phyloP scores from a whole-genome alignment of 108 stramenopile genomes.

The Thalassiosira profunda region DNA sequence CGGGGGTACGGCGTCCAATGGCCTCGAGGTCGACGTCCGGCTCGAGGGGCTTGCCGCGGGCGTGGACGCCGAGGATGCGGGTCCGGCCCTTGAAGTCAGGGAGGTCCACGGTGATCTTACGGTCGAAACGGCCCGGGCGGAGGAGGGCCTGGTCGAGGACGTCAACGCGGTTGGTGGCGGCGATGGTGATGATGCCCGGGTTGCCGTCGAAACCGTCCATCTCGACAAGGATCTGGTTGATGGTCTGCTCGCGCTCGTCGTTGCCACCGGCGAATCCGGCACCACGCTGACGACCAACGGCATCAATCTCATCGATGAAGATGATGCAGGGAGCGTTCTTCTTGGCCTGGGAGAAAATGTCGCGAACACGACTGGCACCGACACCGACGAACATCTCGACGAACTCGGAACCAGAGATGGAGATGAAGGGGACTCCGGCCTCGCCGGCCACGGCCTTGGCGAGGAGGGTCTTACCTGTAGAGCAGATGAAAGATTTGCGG shows the following conservation, averaged over 20 bases:
- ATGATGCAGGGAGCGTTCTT: slow-evolving; percentile 96
- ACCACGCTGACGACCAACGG: slow-evolving; percentile 96
- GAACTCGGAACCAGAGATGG: slow-evolving; percentile 97
- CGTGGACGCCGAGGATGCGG: slow-evolving; percentile 93
- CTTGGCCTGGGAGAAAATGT: slow-evolving; percentile 96
- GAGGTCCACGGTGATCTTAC: slow-evolving; percentile 93
- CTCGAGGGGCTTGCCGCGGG: slow-evolving; percentile 84
- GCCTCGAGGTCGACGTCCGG: slow-evolving; percentile 71
- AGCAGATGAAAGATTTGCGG: slow-evolving; percentile 18
- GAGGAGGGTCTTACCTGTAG: slow-evolving; percentile 97
- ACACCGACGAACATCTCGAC: slow-evolving; percentile 99
- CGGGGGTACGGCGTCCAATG: slow-evolving; percentile 90
- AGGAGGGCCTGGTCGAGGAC: slow-evolving; percentile 94
- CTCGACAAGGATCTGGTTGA: slow-evolving; percentile 98
- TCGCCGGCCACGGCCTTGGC: slow-evolving; percentile 99
- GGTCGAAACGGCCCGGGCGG: slow-evolving; percentile 94
- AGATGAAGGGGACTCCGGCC: slow-evolving; percentile 96
- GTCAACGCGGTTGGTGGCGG: slow-evolving; percentile 96
- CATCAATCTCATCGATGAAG: slow-evolving; percentile 99
- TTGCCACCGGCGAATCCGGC: slow-evolving; percentile 89
- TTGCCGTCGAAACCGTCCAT: slow-evolving; percentile 96
- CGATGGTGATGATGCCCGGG: slow-evolving; percentile 94
- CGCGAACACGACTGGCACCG: slow-evolving; percentile 97
- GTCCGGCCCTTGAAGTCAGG: slow-evolving; percentile 96
- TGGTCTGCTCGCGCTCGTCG: slow-evolving; percentile 98